A percentile compares a stretch with the other conserved stretches of the same genome.
These are phyloP conservation scores for Hypoxylon lienhwacheense DNA, from an alignment of 495 filamentous ascomycete genomes.

Conservation along the genomic window DNA sequence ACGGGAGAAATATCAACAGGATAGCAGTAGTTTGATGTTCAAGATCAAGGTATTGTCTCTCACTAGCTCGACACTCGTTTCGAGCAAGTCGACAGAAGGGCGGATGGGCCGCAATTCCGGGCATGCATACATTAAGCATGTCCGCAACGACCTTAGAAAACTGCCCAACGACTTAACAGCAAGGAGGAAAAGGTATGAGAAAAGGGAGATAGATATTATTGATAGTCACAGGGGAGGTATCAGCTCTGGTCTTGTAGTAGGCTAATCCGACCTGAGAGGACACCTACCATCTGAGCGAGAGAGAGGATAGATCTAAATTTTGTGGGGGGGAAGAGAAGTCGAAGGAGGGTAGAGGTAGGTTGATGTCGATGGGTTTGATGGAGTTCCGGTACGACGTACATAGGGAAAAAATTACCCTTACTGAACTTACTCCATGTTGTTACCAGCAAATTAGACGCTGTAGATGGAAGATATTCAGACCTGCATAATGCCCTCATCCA, in stretches of 20 bases:
- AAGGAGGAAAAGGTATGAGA: not conserved
- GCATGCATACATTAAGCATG: constrained; percentile 13
- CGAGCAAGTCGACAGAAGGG: not conserved
- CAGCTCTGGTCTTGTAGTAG: too few species aligned
- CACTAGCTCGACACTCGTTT: not conserved
- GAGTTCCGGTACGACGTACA: constrained; percentile 26
- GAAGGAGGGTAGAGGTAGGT: constrained; percentile 26
- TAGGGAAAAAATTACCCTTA: constrained; percentile 2
- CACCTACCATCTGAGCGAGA: constrained; percentile 21
- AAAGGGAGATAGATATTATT: constrained; percentile 1
- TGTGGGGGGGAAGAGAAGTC: constrained; percentile 14
- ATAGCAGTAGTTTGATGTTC: too few species aligned
- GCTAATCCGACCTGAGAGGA: constrained; percentile 20
- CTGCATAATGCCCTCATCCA: constrained; percentile 31
- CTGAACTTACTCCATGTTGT: constrained; percentile 16
- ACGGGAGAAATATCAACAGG: too few species aligned
- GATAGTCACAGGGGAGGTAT: too few species aligned
- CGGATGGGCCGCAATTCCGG: constrained; percentile 34
- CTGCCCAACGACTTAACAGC: constrained; percentile 10
- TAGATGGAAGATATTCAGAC: constrained; percentile 21
- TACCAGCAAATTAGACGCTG: constrained; percentile 28
- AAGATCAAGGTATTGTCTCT: not conserved
- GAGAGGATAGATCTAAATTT: constrained; percentile 28
- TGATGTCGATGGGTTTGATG: too few species aligned
- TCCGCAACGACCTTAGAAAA: too few species aligned